Evolutionary conservation across 495 filamentous ascomycete species (phyloP), one percentile per base, ranked within the genome.

Genomic region (Hypoxylon intermedium): DNA sequence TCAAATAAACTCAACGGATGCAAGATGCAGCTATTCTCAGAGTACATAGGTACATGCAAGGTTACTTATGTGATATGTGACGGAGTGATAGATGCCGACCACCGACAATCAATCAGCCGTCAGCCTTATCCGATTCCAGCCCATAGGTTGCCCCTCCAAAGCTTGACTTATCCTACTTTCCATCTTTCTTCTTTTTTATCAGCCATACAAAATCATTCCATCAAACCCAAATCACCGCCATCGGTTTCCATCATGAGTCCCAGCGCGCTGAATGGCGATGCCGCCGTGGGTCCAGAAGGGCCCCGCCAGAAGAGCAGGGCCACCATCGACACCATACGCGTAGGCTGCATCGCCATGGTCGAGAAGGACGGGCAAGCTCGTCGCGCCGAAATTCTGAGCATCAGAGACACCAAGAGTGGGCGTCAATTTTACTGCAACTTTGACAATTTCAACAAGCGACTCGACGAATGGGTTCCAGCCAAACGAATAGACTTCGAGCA

Each of bases 401-500:
- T 97, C 37, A 84, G 87, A 65, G 89, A 89, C 44, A 87, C 89
- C 6, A 93, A 94, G 65, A 91, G 89, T 61, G 85, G 89, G 3
- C 86, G 88, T 43, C 87, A 89, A 50, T 96, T 92, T 70, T 97
- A 97, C 70, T 93, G 96, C 65, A 96, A 98, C 73, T 98, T 98
- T 74, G 91, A 97, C 55, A 95, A 97, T 62, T 98, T 97, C 85
- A 98, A 98, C 78, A 98, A 98, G 70, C 94, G 94, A 78, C 83
- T 98, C 13, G 94, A 98, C 74, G 93, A 98, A 82, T 98, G 95
- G 95, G 84, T 98, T 36, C 79, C 87, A 1, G 83, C 88, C 28
- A 78, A 83, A 34, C 84, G 93, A 9, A 89, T 98, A 60, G 91
- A 98, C 69, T 87, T 98, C 42, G 72, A 73, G 9, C 77, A 79